These are phyloP conservation scores for Phylloporus arenicola DNA, from an alignment of 768 basidiomycete species.

Conservation along the genomic window DNA sequence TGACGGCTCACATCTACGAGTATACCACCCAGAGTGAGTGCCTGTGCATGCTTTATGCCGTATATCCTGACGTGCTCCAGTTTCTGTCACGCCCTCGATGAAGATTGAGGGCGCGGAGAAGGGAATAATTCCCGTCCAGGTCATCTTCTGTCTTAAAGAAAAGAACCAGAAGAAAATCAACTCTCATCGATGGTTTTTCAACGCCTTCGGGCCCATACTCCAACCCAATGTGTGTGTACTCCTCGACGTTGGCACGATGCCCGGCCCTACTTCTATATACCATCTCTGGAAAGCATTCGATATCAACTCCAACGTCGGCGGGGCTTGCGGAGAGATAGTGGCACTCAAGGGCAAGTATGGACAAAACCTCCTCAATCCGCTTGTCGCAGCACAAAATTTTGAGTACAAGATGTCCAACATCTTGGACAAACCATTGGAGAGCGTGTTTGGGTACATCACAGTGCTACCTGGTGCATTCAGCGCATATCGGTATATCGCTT, in stretches of 20 bases:
- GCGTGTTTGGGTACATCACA: conserved; percentile 89
- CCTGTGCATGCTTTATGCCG: background rate
- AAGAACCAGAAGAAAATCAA: conserved; percentile 97
- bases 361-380: conserved; percentile 72
- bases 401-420: conserved; percentile 96
- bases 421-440: conserved; percentile 86
- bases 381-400: conserved; percentile 89
- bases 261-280: conserved; percentile 84
- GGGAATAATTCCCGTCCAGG: conserved; percentile 82
- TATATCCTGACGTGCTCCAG: conserved; percentile 33
- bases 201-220: conserved; percentile 77
- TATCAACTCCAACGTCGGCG: conserved; percentile 84
- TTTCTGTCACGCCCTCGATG: conserved; percentile 75
- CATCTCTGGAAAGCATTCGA: conserved; percentile 95
- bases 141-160: conserved; percentile 90
- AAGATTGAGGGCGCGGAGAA: conserved; percentile 77
- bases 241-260: conserved; percentile 83
- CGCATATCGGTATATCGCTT: conserved; percentile 84
- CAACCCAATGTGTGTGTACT: conserved; percentile 90
- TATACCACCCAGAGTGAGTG: conserved; percentile 82
- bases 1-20: conserved; percentile 88
- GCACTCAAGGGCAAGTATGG: conserved; percentile 85
- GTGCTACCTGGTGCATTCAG: conserved; percentile 92
- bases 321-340: conserved; percentile 95
- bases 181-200: conserved; percentile 94